Evolutionary conservation across 768 basidiomycete species (phyloP).

Genomic region (Pleurotus djamor): DNA sequence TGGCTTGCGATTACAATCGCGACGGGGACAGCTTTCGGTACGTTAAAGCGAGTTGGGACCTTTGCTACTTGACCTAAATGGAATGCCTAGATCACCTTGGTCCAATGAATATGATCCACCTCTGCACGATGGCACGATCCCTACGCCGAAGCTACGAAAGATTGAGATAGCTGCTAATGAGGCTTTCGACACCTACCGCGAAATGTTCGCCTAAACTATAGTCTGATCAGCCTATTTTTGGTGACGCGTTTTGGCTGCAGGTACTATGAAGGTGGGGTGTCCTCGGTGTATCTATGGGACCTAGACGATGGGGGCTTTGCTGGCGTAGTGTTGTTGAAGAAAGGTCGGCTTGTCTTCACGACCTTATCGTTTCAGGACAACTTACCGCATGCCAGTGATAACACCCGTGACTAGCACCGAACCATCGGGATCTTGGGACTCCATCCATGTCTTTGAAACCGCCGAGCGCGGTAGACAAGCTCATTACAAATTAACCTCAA

Average conservation of each 20-base stretch:
- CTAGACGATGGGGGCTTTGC: constrained; percentile 96
- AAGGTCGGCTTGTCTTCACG: constrained; percentile 51
- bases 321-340: constrained; percentile 95
- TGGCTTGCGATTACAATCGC: constrained; percentile 91
- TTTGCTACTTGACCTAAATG: not conserved
- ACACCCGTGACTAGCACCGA: constrained; percentile 51
- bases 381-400: constrained; percentile 45
- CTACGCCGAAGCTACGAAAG: constrained; percentile 81
- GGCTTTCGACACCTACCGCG: constrained; percentile 96
- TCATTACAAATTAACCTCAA: constrained; percentile 96
- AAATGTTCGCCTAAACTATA: constrained; percentile 54
- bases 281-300: constrained; percentile 98
- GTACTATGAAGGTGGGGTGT: constrained; percentile 98
- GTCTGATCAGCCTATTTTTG: not conserved
- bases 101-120: constrained; percentile 95
- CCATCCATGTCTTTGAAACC: constrained; percentile 96
- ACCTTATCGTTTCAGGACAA: not conserved
- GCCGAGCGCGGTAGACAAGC: constrained; percentile 90
- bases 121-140: constrained; percentile 84
- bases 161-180: constrained; percentile 93
- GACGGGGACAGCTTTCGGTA: constrained; percentile 91
- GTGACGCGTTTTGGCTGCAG: constrained; percentile 29
- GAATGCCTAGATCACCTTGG: constrained; percentile 85
- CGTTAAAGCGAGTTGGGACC: constrained; percentile 17
- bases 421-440: constrained; percentile 93